These are phyloP conservation scores for Arthroderma uncinatum DNA, from an alignment of 2,329 filamentous ascomycete genomes.

Conservation along the genomic window DNA sequence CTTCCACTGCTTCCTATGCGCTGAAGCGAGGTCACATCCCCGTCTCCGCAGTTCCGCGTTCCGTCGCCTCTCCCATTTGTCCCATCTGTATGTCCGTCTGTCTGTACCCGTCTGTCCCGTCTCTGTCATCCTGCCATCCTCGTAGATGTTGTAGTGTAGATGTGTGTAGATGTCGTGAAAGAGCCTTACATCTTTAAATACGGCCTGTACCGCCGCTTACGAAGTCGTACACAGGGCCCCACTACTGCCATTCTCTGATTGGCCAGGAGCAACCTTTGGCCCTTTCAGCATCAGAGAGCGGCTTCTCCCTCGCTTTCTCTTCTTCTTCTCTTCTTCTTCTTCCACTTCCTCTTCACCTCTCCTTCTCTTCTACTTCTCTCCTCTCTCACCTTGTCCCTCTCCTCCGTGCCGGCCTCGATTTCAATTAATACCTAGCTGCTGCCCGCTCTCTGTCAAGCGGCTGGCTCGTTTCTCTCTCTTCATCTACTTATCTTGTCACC, in stretches of 20 bases:
- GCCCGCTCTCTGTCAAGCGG: constrained; percentile 1
- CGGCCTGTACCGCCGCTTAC: not conserved
- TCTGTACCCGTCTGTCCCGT: too few relatives aligned
- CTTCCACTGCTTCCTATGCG: too few relatives aligned
- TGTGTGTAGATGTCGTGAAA: too few relatives aligned
- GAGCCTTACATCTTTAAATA: not conserved
- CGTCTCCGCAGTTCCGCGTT: too few relatives aligned
- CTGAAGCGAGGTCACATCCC: too few relatives aligned
- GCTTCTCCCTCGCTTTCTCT: constrained; percentile 6
- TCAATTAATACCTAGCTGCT: not conserved
- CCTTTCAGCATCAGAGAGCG: not conserved
- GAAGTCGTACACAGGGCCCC: not conserved
- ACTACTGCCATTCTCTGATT: not conserved
- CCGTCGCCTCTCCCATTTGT: too few relatives aligned
- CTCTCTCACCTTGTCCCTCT: not conserved
- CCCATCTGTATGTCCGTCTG: too few relatives aligned
- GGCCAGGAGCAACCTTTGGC: not conserved
- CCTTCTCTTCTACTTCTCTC: not conserved
- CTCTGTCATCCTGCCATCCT: too few relatives aligned
- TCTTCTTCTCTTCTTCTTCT: constrained; percentile 7
- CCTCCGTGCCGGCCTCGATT: not conserved
- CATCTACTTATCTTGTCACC: not conserved
- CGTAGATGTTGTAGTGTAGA: too few relatives aligned
- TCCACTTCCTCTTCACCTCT: constrained; percentile 10
- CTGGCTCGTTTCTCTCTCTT: not conserved